Evolutionary conservation across 805 yeast species (phyloP), one percentile per base, ranked within the genome.

Genomic region (Kazachstania africana): DNA sequence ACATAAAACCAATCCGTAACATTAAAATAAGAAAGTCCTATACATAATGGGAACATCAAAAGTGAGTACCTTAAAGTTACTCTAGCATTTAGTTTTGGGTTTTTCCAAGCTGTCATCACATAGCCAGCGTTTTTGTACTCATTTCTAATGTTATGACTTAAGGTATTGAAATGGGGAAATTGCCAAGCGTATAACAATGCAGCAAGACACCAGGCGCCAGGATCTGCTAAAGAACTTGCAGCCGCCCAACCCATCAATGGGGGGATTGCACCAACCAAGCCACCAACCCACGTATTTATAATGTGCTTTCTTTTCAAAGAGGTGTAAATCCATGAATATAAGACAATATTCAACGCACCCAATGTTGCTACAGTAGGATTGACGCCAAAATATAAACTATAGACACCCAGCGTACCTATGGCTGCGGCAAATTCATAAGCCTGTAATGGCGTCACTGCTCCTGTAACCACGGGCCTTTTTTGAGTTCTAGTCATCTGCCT

Each of bases 241-340:
- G 88, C 84, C 2, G 95, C 95, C 98, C 98, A 91, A 2, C 98
- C 98, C 98, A 91, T 91, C 31, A 91, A 66, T 14, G 98, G 98
- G 0, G 98, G 98, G 28, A 91, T 81, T 0, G 96, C 98, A 4
- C 98, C 98, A 4, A 91, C 98, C n/a, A 91, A 54, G 0, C 98
- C 98, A 13, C 98, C 98, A 3, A 91, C 91, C 98, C 98, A 91
- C 1, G 98, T 91, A 55, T 91, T 91, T 25, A 81, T 53, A 31
- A 91, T 88, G 16, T 82, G 76, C 37, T 66, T 72, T 34, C 98
- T 68, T 51, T 91, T 91, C 53, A 91, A 60, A 0, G 95, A 78
- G 0, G 98, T 91, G 60, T 91, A 91, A 1, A 78, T 57, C 80
- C 97, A 87, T 1, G 93, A 75, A 49, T 91, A 91, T 8, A 91